These are phyloP conservation scores for Salvia miltiorrhiza DNA, from an alignment of 257 asterid genomes.

Conservation along the genomic window DNA sequence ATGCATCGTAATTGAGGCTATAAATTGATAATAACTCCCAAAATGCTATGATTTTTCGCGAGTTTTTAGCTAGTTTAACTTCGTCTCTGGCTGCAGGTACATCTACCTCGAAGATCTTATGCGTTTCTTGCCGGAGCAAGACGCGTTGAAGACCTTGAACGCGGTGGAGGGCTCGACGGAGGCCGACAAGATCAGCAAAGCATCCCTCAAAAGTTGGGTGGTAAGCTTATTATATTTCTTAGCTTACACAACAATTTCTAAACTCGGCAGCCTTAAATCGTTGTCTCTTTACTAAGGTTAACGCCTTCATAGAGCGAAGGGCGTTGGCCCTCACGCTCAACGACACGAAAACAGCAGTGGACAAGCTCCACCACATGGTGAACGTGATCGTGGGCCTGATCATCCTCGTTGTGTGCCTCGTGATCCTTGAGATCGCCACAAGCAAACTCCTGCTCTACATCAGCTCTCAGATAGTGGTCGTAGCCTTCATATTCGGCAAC, in stretches of 20 bases:
- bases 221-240: slow-evolving; percentile 32
- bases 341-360: slow-evolving; percentile 87
- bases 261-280: background rate
- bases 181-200: slow-evolving; percentile 62
- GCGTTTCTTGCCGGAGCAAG: slow-evolving; percentile 82
- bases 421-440: slow-evolving; percentile 66
- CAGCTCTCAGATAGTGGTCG: slow-evolving; percentile 89
- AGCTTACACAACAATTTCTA: background rate
- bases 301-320: slow-evolving; percentile 74
- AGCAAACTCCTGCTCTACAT: slow-evolving; percentile 64
- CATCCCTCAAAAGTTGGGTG: slow-evolving; percentile 84
- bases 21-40: too few relatives aligned
- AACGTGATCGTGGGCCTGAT: slow-evolving; percentile 53
- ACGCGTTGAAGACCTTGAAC: slow-evolving; percentile 59
- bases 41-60: too few relatives aligned
- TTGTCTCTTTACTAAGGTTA: slow-evolving; percentile 52
- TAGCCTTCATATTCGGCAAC: slow-evolving; percentile 84
- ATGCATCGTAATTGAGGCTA: too few relatives aligned
- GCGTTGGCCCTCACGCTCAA: slow-evolving; percentile 86
- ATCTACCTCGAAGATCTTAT: slow-evolving; percentile 65
- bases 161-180: slow-evolving; percentile 70
- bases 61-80: background rate
- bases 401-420: slow-evolving; percentile 51
- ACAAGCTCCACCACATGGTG: slow-evolving; percentile 79
- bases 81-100: slow-evolving; percentile 38